Evolutionary conservation across 768 basidiomycete species (phyloP), one percentile per base, ranked within the genome.

Genomic region (Cystobasidium ongulense): DNA sequence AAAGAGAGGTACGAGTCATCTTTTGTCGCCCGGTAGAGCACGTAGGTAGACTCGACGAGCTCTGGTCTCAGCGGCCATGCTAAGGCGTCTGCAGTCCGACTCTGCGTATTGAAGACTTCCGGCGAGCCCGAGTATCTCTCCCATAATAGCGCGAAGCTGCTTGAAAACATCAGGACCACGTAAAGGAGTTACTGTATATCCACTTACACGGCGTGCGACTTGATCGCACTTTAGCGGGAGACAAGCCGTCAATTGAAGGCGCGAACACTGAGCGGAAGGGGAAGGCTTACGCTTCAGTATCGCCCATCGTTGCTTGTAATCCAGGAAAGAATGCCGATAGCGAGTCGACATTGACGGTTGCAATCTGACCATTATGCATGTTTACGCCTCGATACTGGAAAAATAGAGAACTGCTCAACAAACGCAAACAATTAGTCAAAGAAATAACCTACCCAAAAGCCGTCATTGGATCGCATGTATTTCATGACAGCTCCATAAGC

Each of bases 261-360:
- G n/a, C n/a, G n/a, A n/a, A n/a, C n/a, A n/a, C n/a, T n/a, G n/a
- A n/a, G n/a, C n/a, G n/a, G n/a, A n/a, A n/a, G n/a, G n/a, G n/a
- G n/a, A n/a, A 73, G 74, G 15, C 35, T 36, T n/a, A 71, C 68
- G 68, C 13, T 15, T 79, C 77, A 59, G 78, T 53, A 70, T 79
- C 76, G 21, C 83, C 83, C 8, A 81, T 78, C 1, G 82, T 78
- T 2, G 81, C 82, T 81, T 96, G 95, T 18, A 97, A 83, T 25
- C 94, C 96, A n/a, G 95, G 92, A 88, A 94, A 92, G 81, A 98
- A 99, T 0, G 96, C 93, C 1, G 92, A 91, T 18, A 99, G 83
- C 1, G 92, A 96, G 80, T 99, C 96, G n/a, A 95, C 84, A n/a
- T 88, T 89, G 54, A 84, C 82, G 78, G 88, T 90, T 7, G 88